phyloP scores from a whole-genome alignment of 192 early-diverging fungal species.

The Coemansia sp. region DNA sequence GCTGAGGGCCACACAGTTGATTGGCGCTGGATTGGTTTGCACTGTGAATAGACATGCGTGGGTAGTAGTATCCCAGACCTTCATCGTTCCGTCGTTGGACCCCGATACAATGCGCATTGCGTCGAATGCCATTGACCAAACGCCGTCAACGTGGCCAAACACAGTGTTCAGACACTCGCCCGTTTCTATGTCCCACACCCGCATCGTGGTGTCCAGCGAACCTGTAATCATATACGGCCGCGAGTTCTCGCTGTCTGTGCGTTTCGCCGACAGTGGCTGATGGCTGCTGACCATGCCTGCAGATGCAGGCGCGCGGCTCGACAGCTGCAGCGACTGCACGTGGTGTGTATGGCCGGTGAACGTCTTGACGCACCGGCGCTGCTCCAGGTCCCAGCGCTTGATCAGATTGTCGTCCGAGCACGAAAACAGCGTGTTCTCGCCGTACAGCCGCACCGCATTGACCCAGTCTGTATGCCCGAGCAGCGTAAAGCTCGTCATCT shows the following conservation, averaged over 20 bases:
- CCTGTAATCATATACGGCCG: constrained; percentile 72
- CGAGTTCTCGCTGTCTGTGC: neutral
- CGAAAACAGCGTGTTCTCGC: constrained; percentile 67
- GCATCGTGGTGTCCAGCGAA: constrained; percentile 80
- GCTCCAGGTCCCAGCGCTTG: constrained; percentile 80
- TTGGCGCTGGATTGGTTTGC: constrained; percentile 63
- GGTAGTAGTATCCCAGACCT: constrained; percentile 73
- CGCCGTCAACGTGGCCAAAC: constrained; percentile 79
- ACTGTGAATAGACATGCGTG: constrained; percentile 68
- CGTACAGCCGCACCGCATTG: constrained; percentile 81
- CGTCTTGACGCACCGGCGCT: constrained; percentile 64
- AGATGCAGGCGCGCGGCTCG: constrained; percentile 12
- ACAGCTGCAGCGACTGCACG: constrained; percentile 63
- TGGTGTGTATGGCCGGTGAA: constrained; percentile 74
- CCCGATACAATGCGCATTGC: constrained; percentile 66
- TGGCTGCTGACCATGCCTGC: neutral
- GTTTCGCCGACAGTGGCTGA: neutral
- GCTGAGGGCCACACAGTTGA: constrained; percentile 78
- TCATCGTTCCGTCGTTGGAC: constrained; percentile 68
- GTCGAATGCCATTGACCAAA: constrained; percentile 81
- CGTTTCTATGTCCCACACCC: constrained; percentile 87
- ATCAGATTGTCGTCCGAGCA: constrained; percentile 88
- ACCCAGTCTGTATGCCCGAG: constrained; percentile 89
- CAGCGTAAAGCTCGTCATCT: constrained; percentile 60
- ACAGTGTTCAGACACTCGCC: constrained; percentile 74